Evolutionary conservation across 805 yeast genomes (phyloP), one percentile per base, ranked within the genome.

Genomic region (Yamadazyma scolyti): DNA sequence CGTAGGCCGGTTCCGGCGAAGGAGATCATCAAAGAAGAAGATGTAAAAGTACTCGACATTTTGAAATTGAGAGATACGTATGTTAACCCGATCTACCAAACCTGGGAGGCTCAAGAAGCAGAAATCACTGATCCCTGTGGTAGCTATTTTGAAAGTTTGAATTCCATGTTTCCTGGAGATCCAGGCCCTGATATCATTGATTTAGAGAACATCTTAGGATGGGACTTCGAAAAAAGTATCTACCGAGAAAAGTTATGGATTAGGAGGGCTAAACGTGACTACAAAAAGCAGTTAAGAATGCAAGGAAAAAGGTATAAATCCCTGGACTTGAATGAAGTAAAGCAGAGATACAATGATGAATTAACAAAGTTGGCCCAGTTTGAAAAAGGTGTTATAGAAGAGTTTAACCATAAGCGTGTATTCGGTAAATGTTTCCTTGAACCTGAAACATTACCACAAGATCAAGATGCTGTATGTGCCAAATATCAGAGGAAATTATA

Each of bases 231-330:
- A 28, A 38, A 37, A n/a, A 19, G 36, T 10, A 25, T 58, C 4
- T 60, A 53, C 33, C 47, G 54, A 28, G 43, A 49, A 28, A 45
- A 42, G 20, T 42, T 46, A 27, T 59, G 63, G 58, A 16, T 56
- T 9, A 33, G 53, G 18, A 43, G 43, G 12, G 44, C 44, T 19
- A 44, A 39, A 25, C 40, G 33, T 20, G 25, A 26, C 17, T 32
- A 39, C 15, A 48, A 46, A 22, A 30, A 34, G 19, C 23, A 40
- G 20, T 44, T 48, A 16, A 30, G 37, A 9, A 23, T 27, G 5
- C 25, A 40, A 17, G 51, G 48, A 4, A 20, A 27, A 6, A 29
- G 27, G 11, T 35, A 46, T 9, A 36, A 34, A 4, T 6, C 16
- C 10, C 29, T 33, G 2, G 46, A 48, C 25, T 28, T 31, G 6